A percentile compares a stretch with the other conserved stretches of the same genome.
These are phyloP conservation scores for Elongisporangium undulatum DNA, from an alignment of 352 stramenopile species.

Conservation along the genomic window DNA sequence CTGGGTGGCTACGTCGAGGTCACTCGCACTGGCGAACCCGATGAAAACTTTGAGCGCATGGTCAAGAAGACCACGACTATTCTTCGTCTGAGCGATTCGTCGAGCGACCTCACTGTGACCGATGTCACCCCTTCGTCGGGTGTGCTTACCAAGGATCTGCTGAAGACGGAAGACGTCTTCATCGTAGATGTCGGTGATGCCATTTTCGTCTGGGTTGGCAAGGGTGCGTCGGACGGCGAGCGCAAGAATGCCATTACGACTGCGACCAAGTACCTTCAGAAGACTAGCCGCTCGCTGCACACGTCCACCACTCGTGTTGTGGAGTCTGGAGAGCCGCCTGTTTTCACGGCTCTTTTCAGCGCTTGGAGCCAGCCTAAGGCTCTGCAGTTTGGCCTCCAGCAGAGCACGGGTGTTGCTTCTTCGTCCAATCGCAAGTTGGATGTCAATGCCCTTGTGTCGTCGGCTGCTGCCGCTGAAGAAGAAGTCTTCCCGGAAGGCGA, in stretches of 20 bases:
- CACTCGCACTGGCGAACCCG: conserved; percentile 46
- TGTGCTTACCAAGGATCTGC: conserved; percentile 67
- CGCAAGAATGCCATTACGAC: conserved; percentile 84
- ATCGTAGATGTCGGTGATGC: conserved; percentile 88
- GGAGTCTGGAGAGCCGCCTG: conserved; percentile 72
- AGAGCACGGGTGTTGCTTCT: conserved; percentile 39
- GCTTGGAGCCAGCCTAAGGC: conserved; percentile 66
- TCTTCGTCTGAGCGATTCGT: conserved; percentile 73
- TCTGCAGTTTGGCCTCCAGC: conserved; percentile 61
- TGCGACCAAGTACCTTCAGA: conserved; percentile 82
- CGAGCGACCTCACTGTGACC: conserved; percentile 41
- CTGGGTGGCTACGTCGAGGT: conserved; percentile 86
- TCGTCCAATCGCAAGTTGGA: conserved; percentile 45
- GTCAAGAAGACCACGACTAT: conserved; percentile 66
- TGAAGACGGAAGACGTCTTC: conserved; percentile 91
- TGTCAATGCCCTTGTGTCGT: conserved; percentile 51
- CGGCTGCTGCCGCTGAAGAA: conserved; percentile 45
- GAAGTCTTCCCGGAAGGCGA: conserved; percentile 67
- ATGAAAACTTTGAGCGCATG: conserved; percentile 60
- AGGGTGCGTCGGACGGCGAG: conserved; percentile 72
- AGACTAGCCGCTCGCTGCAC: conserved; percentile 40
- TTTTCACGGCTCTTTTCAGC: conserved; percentile 87
- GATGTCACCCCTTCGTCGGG: conserved; percentile 65
- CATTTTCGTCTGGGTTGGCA: conserved; percentile 92
- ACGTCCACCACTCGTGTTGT: conserved; percentile 84